Evolutionary conservation across 208 protist species (phyloP).

Genomic region (Trichomonas tenax): DNA sequence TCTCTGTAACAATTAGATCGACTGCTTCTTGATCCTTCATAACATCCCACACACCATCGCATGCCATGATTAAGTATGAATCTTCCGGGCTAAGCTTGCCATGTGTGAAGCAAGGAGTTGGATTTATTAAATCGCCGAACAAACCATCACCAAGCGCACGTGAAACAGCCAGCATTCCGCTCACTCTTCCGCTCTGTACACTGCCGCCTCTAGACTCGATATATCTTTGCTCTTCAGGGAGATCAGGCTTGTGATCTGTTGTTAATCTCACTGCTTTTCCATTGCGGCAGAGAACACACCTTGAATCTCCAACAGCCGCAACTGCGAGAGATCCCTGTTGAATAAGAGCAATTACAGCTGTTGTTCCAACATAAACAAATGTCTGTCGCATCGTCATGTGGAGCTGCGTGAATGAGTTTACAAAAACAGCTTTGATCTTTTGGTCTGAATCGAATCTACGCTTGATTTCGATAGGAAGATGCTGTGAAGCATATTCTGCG

Average conservation of each 20-base stretch:
- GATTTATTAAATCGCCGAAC: neutral
- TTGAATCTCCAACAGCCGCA: neutral
- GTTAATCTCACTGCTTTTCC: neutral
- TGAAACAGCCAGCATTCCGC: neutral
- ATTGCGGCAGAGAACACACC: neutral
- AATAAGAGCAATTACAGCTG: neutral
- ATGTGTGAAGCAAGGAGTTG: too few relatives aligned
- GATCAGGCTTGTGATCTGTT: neutral
- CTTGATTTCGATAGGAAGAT: neutral
- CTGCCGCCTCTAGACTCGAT: neutral
- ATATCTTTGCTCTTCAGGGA: neutral
- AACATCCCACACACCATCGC: conserved; percentile 15
- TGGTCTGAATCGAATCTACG: neutral
- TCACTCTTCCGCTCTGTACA: neutral
- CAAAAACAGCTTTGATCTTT: neutral
- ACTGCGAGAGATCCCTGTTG: neutral
- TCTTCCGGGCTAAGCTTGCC: neutral
- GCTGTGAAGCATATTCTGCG: neutral
- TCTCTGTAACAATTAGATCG: neutral
- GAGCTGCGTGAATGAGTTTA: neutral
- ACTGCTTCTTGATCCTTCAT: neutral
- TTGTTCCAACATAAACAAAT: neutral
- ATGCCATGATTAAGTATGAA: neutral
- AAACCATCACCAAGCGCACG: neutral
- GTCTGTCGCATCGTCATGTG: neutral